A percentile compares a stretch with the other conserved stretches of the same genome.
Evolutionary conservation across 208 protist species (phyloP).

Genomic region (Acanthamoeba sp.): DNA sequence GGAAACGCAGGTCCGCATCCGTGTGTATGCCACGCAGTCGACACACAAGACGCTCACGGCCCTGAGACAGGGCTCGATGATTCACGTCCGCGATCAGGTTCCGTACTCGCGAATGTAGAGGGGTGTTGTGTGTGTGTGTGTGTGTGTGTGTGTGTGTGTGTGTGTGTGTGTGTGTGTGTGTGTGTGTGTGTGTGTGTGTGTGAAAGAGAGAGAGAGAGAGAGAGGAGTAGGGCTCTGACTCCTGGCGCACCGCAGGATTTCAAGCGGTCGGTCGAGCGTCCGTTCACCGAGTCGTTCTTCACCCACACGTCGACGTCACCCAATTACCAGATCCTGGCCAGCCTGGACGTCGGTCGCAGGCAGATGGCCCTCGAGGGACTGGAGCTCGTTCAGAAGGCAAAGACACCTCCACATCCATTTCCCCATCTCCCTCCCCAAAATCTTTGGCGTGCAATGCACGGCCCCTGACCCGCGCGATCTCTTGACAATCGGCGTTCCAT

Average conservation of each 20-base stretch:
- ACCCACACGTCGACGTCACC: slow-evolving; percentile 77
- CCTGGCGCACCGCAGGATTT: too few species aligned
- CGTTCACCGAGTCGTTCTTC: slow-evolving; percentile 74
- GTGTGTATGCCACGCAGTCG: slow-evolving; percentile 76
- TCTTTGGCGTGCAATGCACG: too few species aligned
- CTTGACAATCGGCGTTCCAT: neutral
- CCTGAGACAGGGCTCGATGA: slow-evolving; percentile 72
- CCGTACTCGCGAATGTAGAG: neutral
- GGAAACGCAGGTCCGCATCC: slow-evolving; percentile 32
- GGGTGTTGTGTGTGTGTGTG: too few species aligned
- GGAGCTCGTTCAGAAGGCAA: slow-evolving; percentile 64
- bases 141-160: too few species aligned
- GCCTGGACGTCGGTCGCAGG: slow-evolving; percentile 65
- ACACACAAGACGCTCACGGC: slow-evolving; percentile 77
- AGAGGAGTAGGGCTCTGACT: too few species aligned
- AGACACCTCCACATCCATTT: too few species aligned
- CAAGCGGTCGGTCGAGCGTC: slow-evolving; percentile 48
- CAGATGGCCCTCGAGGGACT: slow-evolving; percentile 72
- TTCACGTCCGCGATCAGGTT: slow-evolving; percentile 75
- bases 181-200: too few species aligned
- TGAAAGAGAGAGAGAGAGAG: too few species aligned
- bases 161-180: too few species aligned
- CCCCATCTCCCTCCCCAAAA: too few species aligned
- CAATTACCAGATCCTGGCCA: slow-evolving; percentile 79
- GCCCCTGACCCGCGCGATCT: too few species aligned